These are phyloP conservation scores for Chaetomium sp. DNA, from an alignment of 2,329 filamentous ascomycete species.

Conservation along the genomic window DNA sequence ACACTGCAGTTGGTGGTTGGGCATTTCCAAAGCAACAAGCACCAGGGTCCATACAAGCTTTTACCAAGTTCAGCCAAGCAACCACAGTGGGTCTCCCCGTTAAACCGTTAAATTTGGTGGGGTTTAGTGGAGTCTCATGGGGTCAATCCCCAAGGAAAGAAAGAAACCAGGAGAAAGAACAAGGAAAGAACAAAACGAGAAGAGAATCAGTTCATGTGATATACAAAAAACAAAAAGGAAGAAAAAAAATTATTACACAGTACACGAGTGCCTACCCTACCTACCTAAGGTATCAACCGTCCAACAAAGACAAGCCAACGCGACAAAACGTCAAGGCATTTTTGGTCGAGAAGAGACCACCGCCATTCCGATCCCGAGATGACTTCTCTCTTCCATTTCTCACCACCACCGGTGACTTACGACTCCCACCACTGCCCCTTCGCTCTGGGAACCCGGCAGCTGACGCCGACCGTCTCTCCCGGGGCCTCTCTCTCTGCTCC, in stretches of 20 bases:
- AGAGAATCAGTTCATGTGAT: background rate
- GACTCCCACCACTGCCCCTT: background rate
- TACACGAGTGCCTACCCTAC: too few relatives aligned
- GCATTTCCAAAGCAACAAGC: background rate
- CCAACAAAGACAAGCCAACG: background rate
- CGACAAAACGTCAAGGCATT: background rate
- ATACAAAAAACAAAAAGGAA: background rate
- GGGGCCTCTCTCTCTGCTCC: conserved; percentile 9
- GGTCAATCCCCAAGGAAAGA: background rate
- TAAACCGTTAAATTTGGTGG: background rate
- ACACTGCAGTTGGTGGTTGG: background rate
- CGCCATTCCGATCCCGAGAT: conserved; percentile 15
- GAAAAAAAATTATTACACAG: too few relatives aligned
- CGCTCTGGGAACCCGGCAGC: conserved; percentile 12
- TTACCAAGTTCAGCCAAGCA: background rate
- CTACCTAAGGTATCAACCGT: background rate
- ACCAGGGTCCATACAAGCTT: conserved; percentile 9
- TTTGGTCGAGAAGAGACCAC: conserved; percentile 14
- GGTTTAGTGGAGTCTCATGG: background rate
- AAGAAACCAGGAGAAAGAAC: background rate
- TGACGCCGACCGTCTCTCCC: conserved; percentile 19
- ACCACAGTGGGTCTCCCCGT: too few relatives aligned
- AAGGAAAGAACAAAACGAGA: background rate
- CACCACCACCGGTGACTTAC: conserved; percentile 15
- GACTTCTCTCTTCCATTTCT: background rate